phyloP scores from a whole-genome alignment of 441 rosid genomes.

The Adansonia madagascariensis region DNA sequence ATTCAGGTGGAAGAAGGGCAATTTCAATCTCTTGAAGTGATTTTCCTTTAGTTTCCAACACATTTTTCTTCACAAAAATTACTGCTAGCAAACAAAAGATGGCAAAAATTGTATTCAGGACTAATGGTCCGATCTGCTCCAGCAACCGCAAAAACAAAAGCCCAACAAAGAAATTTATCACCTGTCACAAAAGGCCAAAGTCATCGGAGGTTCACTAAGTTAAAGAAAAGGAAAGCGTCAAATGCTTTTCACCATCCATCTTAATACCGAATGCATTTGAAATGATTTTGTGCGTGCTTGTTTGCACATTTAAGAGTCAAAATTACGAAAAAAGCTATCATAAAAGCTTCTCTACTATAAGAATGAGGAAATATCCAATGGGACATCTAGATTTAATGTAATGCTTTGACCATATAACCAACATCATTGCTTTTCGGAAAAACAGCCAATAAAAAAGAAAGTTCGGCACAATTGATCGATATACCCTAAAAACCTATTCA shows the following conservation, averaged over 20 bases:
- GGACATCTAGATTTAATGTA: not conserved
- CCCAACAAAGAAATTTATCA: conserved; percentile 72
- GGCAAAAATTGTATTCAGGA: conserved; percentile 58
- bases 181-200: conserved; percentile 43
- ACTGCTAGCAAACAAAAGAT: conserved; percentile 61
- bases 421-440: not conserved
- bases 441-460: not conserved
- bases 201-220: not conserved
- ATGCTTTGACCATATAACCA: not conserved
- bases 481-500: not conserved
- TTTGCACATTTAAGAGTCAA: not conserved
- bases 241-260: not conserved
- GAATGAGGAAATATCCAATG: not conserved
- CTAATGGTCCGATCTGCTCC: conserved; percentile 62
- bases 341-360: not conserved
- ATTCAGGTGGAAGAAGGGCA: conserved; percentile 55
- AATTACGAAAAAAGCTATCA: not conserved
- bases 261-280: not conserved
- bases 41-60: conserved; percentile 78
- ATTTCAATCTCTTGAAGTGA: conserved; percentile 78
- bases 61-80: conserved; percentile 61
- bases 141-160: conserved; percentile 64
- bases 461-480: not conserved
- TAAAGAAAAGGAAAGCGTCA: not conserved
- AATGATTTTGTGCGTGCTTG: not conserved